These are phyloP conservation scores for Cyanidioschyzon merolae DNA, from an alignment of 23 red algal species.

Conservation along the genomic window DNA sequence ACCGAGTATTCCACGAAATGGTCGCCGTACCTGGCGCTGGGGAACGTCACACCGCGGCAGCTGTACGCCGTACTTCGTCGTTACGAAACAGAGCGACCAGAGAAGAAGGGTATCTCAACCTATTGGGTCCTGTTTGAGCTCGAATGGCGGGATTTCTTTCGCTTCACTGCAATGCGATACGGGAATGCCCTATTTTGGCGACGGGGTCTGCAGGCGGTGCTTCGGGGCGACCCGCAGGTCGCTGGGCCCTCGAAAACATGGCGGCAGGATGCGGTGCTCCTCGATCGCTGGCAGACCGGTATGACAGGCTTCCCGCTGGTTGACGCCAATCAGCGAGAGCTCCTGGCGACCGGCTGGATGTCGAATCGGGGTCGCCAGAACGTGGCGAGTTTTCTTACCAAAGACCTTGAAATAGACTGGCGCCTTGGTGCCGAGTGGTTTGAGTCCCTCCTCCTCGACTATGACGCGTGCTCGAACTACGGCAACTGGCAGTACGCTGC, in stretches of 20 bases:
- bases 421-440: conserved; percentile 78
- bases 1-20: conserved; percentile 62
- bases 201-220: conserved; percentile 22
- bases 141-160: conserved; percentile 75
- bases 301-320: conserved; percentile 71
- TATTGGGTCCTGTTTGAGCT: conserved; percentile 95
- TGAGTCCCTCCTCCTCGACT: conserved; percentile 65
- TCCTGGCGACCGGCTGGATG: conserved; percentile 68
- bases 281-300: conserved; percentile 48
- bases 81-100: conserved; percentile 46
- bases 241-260: neutral
- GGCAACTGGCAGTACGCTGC: conserved; percentile 88
- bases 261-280: conserved; percentile 3
- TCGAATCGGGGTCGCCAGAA: conserved; percentile 88
- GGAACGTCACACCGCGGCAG: conserved; percentile 61
- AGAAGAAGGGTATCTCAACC: conserved; percentile 40
- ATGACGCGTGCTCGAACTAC: conserved; percentile 69
- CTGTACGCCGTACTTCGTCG: conserved; percentile 41
- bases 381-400: conserved; percentile 74
- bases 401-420: conserved; percentile 81
- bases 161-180: conserved; percentile 39
- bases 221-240: neutral
- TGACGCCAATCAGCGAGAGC: conserved; percentile 77
- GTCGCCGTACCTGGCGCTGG: conserved; percentile 58
- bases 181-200: conserved; percentile 54